Conservation (phyloP, 345 rosid genomes). For the Laguncularia racemosa region DNA sequence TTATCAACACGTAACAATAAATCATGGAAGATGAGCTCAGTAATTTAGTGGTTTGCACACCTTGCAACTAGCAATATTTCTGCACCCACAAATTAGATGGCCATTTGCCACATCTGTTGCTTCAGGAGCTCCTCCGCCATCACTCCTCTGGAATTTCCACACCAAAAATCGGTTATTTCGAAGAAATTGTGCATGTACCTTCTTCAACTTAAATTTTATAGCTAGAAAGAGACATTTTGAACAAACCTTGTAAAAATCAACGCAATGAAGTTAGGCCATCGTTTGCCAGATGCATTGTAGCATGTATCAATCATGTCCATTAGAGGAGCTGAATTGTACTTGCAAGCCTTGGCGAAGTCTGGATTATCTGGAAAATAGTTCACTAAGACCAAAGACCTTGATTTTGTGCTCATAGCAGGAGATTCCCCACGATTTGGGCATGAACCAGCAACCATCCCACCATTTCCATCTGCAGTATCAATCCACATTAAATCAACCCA, state of each 20-base stretch:
- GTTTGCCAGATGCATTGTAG: constrained; percentile 49
- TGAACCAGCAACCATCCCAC: constrained; percentile 56
- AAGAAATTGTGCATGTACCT: not conserved
- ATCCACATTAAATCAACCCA: not conserved
- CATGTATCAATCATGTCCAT: constrained; percentile 45
- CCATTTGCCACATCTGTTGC: constrained; percentile 72
- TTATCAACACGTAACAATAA: not conserved
- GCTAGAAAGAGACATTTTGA: not conserved
- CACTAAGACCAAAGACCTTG: constrained; percentile 56
- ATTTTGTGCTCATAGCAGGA: constrained; percentile 42
- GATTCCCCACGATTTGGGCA: constrained; percentile 80
- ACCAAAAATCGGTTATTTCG: not conserved
- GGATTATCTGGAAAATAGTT: constrained; percentile 68
- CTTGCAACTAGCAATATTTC: constrained; percentile 53
- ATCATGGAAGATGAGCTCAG: not conserved
- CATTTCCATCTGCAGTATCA: constrained; percentile 54
- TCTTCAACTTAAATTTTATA: too few relatives aligned
- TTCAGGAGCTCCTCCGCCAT: constrained; percentile 81
- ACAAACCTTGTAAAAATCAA: constrained; percentile 74
- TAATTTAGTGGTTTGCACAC: constrained; percentile 15
- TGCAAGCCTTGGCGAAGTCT: constrained; percentile 44
- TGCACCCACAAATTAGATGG: constrained; percentile 67
- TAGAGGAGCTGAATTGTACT: constrained; percentile 73
- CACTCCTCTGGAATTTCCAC: constrained; percentile 51
- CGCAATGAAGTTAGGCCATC: constrained; percentile 96